Evolutionary conservation across 805 yeast genomes (phyloP), one percentile per base, ranked within the genome.

Genomic region (Nakazawaea anatomiae): DNA sequence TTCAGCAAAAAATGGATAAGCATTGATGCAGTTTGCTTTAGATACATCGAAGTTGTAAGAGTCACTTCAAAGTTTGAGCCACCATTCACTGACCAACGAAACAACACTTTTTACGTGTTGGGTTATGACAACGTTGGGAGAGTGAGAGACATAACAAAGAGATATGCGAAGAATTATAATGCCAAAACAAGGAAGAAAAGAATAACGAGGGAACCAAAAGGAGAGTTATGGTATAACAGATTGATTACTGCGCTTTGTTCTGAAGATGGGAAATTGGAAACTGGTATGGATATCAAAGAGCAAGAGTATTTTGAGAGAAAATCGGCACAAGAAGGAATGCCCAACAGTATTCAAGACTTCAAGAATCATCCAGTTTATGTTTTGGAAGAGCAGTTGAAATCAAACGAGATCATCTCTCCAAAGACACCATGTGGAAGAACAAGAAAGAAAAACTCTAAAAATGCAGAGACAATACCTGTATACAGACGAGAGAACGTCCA

Each of bases 321-420:
- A 49, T 85, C 87, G 43, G 68, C 79, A 14, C 71, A 76, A 31
- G 98, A 94, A 61, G 96, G 96, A 0, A 83, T 92, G 76, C 99
- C 99, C 0, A 82, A 83, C 50, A 87, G 80, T 58, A 69, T 89
- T 29, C 85, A 82, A 47, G 97, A 90, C 57, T 88, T 91, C 63
- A 83, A 82, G 47, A 83, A 83, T 47, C 99, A 94, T 65, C 99
- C 99, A 0, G 66, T 83, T 11, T 94, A 85, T 65, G 94, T 86
- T 0, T 64, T 94, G 11, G 96, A 88, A 62, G 74, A 81, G 3
- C 95, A 90, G 56, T 63, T 94, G 35, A 76, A 77, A 46, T 76
- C 78, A 47, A 86, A 84, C 61, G 96, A 94, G 62, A 74, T 90
- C 5, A 64, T 92, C 4, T 74, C 75, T 48, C 89, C 91, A 0